Conservation (phyloP, 208 protist genomes). For the Giardia duodenalis region DNA sequence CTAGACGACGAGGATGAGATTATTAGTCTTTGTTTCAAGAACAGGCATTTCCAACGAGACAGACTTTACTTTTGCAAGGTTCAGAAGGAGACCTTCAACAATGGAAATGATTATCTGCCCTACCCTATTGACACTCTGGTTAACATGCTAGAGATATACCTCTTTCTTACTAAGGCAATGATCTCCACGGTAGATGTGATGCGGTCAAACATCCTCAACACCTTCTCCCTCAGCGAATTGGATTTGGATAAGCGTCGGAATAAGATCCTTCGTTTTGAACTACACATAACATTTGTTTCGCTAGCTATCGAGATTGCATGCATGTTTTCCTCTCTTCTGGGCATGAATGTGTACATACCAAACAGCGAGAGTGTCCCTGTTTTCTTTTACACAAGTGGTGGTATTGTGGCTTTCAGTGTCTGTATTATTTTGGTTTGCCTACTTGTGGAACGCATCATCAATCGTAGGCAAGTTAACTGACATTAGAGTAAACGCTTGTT, state of each 20-base stretch:
- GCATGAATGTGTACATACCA: conserved; percentile 12
- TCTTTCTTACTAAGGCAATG: neutral
- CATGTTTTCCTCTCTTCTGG: neutral
- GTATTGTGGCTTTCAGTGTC: too few species aligned
- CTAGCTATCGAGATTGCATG: neutral
- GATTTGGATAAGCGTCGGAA: neutral
- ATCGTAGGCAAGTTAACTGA: too few species aligned
- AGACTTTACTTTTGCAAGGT: neutral
- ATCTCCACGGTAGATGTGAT: neutral
- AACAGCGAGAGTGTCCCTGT: neutral
- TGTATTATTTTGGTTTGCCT: too few species aligned
- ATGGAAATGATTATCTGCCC: neutral
- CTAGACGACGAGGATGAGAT: neutral
- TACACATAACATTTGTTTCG: neutral
- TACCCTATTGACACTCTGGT: neutral
- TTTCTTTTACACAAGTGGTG: neutral
- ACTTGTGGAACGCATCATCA: too few species aligned
- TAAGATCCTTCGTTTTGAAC: neutral
- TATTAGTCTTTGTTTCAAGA: neutral
- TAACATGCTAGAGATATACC: neutral
- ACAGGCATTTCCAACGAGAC: neutral
- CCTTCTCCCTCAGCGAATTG: neutral
- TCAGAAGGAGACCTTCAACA: neutral
- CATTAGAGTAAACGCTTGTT: too few species aligned
- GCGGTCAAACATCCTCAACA: neutral